Percentiles rank a stretch among this genome's conserved stretches.
These are phyloP conservation scores for Metarhizium robertsii DNA, from an alignment of 2,329 filamentous ascomycete genomes.

Conservation along the genomic window DNA sequence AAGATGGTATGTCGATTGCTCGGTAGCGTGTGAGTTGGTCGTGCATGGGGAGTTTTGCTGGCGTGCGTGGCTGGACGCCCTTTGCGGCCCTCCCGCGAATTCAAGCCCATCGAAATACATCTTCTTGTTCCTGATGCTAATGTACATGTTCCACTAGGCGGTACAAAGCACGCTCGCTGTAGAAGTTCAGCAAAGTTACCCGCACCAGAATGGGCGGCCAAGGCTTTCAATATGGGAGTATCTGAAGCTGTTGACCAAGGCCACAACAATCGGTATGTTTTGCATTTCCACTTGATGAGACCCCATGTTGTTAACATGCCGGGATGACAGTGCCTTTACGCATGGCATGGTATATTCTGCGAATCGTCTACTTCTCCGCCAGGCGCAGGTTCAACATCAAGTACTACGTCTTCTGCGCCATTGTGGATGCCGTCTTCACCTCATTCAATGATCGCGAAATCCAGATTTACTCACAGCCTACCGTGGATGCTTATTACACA, in stretches of 20 bases:
- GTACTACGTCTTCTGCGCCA: constrained; percentile 10
- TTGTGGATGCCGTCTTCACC: constrained; percentile 9
- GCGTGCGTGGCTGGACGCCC: no score
- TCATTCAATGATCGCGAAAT: constrained; percentile 13
- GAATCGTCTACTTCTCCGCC: constrained; percentile 7
- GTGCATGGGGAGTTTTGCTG: no score
- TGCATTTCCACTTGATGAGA: not conserved
- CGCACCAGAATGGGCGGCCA: constrained; percentile 3
- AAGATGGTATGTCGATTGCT: no score
- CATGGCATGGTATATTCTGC: constrained; percentile 2
- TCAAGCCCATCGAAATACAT: no score
- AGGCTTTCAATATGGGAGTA: constrained; percentile 4
- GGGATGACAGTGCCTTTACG: constrained; percentile 1
- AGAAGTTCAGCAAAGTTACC: not conserved
- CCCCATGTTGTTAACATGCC: not conserved
- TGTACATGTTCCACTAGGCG: not conserved
- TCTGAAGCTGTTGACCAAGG: constrained; percentile 5
- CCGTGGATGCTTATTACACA: constrained; percentile 11
- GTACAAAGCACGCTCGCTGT: not conserved
- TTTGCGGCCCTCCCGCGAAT: no score
- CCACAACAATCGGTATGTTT: constrained; percentile 3
- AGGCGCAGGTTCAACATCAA: constrained; percentile 6
- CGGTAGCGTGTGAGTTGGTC: no score
- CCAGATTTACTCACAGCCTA: constrained; percentile 12
- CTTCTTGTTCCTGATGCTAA: not conserved